A percentile compares a stretch with the other conserved stretches of the same genome.
Conservation (phyloP, 768 basidiomycete genomes). For the Tephrocybe sp. region DNA sequence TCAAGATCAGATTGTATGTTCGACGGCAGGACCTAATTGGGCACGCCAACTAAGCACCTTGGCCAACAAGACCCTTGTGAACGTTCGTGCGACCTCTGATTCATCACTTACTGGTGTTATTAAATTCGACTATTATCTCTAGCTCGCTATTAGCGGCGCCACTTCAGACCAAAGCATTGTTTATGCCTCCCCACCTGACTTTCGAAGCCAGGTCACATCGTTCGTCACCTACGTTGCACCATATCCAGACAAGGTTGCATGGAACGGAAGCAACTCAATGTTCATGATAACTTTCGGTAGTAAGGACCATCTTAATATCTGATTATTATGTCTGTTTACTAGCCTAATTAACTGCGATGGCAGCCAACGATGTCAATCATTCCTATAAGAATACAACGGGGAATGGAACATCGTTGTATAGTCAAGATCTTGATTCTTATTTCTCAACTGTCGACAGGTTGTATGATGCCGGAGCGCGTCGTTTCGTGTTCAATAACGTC, state of each 20-base stretch:
- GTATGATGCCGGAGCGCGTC: conserved; percentile 19
- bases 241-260: conserved; percentile 15
- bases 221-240: conserved; percentile 17
- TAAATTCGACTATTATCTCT: not conserved
- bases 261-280: conserved; percentile 16
- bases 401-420: conserved; percentile 18
- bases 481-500: conserved; percentile 21
- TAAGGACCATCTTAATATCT: conserved; percentile 6
- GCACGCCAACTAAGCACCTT: conserved; percentile 16
- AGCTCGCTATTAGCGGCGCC: conserved; percentile 22
- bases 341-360: no score
- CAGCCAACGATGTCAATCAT: conserved; percentile 21
- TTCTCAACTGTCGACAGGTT: conserved; percentile 19
- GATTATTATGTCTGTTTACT: no score
- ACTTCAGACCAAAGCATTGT: conserved; percentile 17
- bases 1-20: conserved; percentile 13
- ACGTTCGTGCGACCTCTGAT: conserved; percentile 9
- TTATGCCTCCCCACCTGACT: conserved; percentile 20
- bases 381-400: conserved; percentile 16
- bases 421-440: conserved; percentile 17
- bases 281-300: conserved; percentile 22
- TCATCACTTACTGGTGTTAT: not conserved
- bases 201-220: conserved; percentile 18
- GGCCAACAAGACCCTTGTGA: conserved; percentile 14
- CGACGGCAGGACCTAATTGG: conserved; percentile 22